Conservation (phyloP, 2,329 filamentous ascomycete species). For the Tricladium varicosporioides region DNA sequence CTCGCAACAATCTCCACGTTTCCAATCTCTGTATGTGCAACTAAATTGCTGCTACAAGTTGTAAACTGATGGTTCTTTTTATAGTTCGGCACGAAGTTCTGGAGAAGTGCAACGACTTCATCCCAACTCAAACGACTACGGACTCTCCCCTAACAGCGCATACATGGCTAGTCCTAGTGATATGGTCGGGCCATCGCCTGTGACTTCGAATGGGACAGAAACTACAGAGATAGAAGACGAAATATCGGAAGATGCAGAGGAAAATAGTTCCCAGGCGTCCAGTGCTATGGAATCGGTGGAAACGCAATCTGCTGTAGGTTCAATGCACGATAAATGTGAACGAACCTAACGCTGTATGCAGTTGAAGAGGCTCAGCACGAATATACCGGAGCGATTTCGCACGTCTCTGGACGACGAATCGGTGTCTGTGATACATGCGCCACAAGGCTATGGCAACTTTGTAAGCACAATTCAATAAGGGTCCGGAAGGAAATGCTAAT, state of each 20-base stretch:
- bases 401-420: slow-evolving; percentile 70
- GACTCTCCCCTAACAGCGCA: slow-evolving; percentile 28
- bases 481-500: slow-evolving; percentile 14
- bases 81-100: slow-evolving; percentile 44
- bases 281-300: slow-evolving; percentile 28
- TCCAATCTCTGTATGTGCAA: slow-evolving; percentile 49
- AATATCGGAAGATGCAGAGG: slow-evolving; percentile 55
- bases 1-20: slow-evolving; percentile 43
- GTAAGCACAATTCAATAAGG: slow-evolving; percentile 46
- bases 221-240: slow-evolving; percentile 84
- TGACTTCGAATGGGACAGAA: slow-evolving; percentile 81
- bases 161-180: slow-evolving; percentile 63
- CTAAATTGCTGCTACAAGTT: too few species aligned
- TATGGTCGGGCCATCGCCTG: slow-evolving; percentile 76
- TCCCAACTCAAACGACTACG: slow-evolving; percentile 44
- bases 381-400: slow-evolving; percentile 55
- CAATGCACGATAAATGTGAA: slow-evolving; percentile 6
- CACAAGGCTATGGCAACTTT: slow-evolving; percentile 78
- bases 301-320: slow-evolving; percentile 26
- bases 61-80: slow-evolving; percentile 12
- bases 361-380: slow-evolving; percentile 43
- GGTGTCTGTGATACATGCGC: slow-evolving; percentile 88
- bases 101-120: slow-evolving; percentile 49
- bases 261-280: slow-evolving; percentile 38
- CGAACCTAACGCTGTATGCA: slow-evolving; percentile 20